Conservation (phyloP, 352 stramenopile genomes). For the Phytophthora palmivora region DNA sequence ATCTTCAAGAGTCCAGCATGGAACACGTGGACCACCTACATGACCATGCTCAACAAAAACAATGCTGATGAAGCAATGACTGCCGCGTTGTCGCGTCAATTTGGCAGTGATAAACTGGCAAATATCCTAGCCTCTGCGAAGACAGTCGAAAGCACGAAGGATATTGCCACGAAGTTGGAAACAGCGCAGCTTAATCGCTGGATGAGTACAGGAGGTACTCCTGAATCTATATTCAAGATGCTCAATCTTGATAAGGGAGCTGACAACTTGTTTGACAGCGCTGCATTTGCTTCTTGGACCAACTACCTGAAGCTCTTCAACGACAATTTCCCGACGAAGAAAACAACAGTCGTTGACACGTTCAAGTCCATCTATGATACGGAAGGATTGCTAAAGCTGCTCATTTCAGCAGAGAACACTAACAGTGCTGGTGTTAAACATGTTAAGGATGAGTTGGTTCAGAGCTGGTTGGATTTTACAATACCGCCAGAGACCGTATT, state of each 20-base stretch:
- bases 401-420: not conserved
- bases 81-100: no score
- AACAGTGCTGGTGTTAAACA: not conserved
- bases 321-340: no score
- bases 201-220: not conserved
- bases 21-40: no score
- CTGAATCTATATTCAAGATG: not conserved
- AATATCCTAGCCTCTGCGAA: no score
- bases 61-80: no score
- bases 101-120: no score
- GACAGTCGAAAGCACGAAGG: no score
- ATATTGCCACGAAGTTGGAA: not conserved
- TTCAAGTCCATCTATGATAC: not conserved
- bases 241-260: not conserved
- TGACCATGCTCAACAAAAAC: no score
- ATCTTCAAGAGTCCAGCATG: no score
- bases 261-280: not conserved
- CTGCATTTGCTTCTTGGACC: not conserved
- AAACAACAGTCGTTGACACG: not conserved
- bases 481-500: no score
- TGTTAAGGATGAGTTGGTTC: not conserved
- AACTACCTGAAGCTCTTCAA: slow-evolving; percentile 7
- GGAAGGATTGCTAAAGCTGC: not conserved
- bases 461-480: not conserved
- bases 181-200: not conserved